phyloP scores from a whole-genome alignment of 225 moss, liverwort and hornwort species.

The Sphagnum tenellum region DNA sequence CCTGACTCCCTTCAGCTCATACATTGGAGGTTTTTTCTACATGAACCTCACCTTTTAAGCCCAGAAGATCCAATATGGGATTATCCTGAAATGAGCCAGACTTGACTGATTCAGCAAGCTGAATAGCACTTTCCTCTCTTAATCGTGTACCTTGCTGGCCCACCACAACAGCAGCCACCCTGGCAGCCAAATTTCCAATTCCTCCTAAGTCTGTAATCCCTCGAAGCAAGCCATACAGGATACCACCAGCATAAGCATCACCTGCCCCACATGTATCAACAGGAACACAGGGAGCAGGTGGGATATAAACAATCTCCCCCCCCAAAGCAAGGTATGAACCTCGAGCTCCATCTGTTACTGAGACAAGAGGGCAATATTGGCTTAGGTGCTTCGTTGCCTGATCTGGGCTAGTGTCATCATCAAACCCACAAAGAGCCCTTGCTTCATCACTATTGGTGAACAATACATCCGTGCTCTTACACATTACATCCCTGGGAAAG shows the following conservation, averaged over 20 bases:
- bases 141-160: conserved; percentile 87
- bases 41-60: conserved; percentile 32
- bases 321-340: conserved; percentile 82
- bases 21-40: conserved; percentile 23
- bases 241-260: conserved; percentile 87
- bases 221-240: conserved; percentile 73
- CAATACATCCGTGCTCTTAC: conserved; percentile 64
- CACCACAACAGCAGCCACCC: conserved; percentile 87
- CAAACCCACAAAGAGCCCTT: conserved; percentile 47
- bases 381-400: conserved; percentile 53
- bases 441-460: conserved; percentile 84
- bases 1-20: too few species aligned
- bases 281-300: conserved; percentile 65
- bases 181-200: conserved; percentile 79
- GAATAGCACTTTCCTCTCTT: conserved; percentile 63
- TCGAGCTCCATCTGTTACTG: conserved; percentile 78
- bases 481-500: conserved; percentile 75
- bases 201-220: conserved; percentile 61
- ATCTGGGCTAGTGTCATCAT: conserved; percentile 41
- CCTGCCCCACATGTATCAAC: conserved; percentile 94
- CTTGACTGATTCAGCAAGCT: conserved; percentile 49
- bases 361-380: conserved; percentile 68
- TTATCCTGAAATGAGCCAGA: conserved; percentile 35
- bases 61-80: conserved; percentile 40
- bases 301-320: conserved; percentile 58